Base-by-base conservation (phyloP, 306 rosid genomes). In the Acmispon strigosus region DNA sequence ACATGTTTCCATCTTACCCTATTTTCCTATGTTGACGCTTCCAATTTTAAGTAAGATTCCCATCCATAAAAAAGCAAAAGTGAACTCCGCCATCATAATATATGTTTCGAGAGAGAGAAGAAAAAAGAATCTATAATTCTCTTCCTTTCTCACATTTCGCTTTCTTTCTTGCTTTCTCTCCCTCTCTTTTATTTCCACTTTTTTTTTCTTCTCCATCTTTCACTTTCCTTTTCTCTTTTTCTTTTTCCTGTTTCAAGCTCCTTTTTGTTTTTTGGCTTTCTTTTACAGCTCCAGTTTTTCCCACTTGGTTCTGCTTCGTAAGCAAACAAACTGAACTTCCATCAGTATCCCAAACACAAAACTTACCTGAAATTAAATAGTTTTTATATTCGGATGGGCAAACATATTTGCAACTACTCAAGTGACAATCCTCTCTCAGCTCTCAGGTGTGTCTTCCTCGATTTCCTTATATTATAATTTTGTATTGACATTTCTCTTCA, bases 21-120 rank as follows among this genome's bases (percentile, higher is more conserved):
- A n/a, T n/a, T n/a, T n/a, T n/a, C n/a, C n/a, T n/a, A n/a, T n/a
- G n/a, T n/a, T n/a, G 69, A 41, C 73, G 81, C 85, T 78, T 81
- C 77, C 82, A 76, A 81, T 81, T 84, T 86, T 79, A 83, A 83
- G 24, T 22, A 86, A 86, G 96, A 89, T 86, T 86, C 90, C 83
- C 47, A 75, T 86, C 62, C 66, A 74, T 83, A 41, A 78, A 65
- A 84, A 81, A 84, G 86, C 72, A 79, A 86, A 86, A 89, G 84
- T 80, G 68, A 80, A 81, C 73, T 86, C 81, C 73, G 81, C 86
- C 91, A 80, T 76, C 81, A 76, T 83, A 82, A 55, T 78, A 63
- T 80, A 69, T 77, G 61, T 37, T 70, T 69, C 2, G 12, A 52
- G 74, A 51, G 71, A 27, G 76, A 63, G 59, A 13, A 27, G 55